Evolutionary conservation across 805 yeast genomes (phyloP).

Genomic region (Groenewaldozyma salmanticensis): DNA sequence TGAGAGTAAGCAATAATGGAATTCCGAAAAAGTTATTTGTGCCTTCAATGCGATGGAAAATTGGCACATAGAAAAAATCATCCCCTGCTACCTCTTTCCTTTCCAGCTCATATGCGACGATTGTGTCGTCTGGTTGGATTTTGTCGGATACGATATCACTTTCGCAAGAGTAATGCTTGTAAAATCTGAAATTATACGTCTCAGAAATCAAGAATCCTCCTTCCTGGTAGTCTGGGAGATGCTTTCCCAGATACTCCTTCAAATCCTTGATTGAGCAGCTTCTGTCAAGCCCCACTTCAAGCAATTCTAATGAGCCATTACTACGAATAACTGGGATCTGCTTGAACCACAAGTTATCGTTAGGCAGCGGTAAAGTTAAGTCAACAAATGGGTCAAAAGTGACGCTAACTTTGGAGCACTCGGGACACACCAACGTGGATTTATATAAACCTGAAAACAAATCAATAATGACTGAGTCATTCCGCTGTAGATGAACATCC

Average conservation of each 20-base stretch:
- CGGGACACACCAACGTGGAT: conserved; percentile 83
- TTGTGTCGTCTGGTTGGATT: conserved; percentile 51
- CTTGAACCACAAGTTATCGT: conserved; percentile 61
- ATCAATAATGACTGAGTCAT: conserved; percentile 77
- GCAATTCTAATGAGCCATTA: conserved; percentile 36
- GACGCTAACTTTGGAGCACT: conserved; percentile 64
- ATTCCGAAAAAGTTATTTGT: conserved; percentile 44
- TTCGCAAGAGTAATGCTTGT: conserved; percentile 51
- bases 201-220: conserved; percentile 39
- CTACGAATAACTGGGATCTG: conserved; percentile 36
- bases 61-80: conserved; percentile 14
- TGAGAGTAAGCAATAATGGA: conserved; percentile 62
- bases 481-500: conserved; percentile 68
- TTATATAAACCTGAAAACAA: conserved; percentile 85
- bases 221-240: conserved; percentile 18
- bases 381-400: conserved; percentile 94
- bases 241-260: conserved; percentile 47
- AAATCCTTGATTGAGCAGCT: conserved; percentile 56
- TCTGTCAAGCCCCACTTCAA: conserved; percentile 54
- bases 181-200: conserved; percentile 58
- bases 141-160: conserved; percentile 51
- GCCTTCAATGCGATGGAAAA: conserved; percentile 12
- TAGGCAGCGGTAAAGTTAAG: conserved; percentile 81
- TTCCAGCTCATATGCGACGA: conserved; percentile 52
- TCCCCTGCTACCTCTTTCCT: conserved; percentile 8